Conservation (phyloP, 202 grass and related monocot species). For the Panicum hallii region DNA sequence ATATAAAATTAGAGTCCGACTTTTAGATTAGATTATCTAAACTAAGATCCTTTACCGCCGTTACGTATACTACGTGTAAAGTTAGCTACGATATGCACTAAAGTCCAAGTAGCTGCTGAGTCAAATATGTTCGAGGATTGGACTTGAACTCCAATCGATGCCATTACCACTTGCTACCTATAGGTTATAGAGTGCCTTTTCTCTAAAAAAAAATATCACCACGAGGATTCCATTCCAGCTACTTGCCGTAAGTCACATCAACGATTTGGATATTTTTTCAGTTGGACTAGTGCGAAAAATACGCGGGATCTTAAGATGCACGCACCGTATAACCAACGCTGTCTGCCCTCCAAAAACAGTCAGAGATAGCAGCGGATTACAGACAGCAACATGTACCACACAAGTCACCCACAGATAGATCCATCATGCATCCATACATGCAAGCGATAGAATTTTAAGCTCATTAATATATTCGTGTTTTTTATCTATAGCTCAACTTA, state of each 20-base stretch:
- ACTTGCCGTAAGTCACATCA: constrained; percentile 34
- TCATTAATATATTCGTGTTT: neutral
- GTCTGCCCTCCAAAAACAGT: constrained; percentile 4
- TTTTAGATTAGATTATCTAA: too few relatives aligned
- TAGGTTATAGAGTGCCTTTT: neutral
- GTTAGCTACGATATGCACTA: neutral
- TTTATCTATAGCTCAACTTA: neutral
- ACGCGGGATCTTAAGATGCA: constrained; percentile 23
- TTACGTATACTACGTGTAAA: neutral
- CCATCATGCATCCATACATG: neutral
- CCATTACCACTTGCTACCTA: neutral
- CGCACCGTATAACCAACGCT: constrained; percentile 8
- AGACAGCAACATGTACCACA: constrained; percentile 27
- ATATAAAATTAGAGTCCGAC: too few relatives aligned
- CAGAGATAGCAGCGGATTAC: constrained; percentile 21
- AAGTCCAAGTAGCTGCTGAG: neutral
- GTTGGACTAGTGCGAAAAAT: neutral
- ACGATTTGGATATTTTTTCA: constrained; percentile 25
- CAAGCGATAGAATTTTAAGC: neutral
- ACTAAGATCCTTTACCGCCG: too few relatives aligned
- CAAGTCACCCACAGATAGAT: neutral
- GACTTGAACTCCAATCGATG: neutral
- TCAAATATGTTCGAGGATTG: constrained; percentile 10
- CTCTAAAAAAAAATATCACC: constrained; percentile 20
- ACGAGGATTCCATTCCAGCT: constrained; percentile 6